Evolutionary conservation across 2,329 filamentous ascomycete species (phyloP), one percentile per base, ranked within the genome.

Genomic region (Dactylellina cionopaga): DNA sequence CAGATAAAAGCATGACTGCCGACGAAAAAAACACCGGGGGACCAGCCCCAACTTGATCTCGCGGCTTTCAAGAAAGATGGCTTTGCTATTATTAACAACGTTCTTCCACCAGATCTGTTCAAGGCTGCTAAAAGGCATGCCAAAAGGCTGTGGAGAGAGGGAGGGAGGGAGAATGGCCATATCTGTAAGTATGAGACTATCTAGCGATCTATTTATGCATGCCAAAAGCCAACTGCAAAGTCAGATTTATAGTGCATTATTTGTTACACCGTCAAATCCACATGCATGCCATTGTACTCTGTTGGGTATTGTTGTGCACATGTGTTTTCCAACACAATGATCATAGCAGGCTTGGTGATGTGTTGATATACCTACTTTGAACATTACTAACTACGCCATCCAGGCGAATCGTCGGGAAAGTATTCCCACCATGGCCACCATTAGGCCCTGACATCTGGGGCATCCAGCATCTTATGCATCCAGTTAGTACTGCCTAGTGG

Each of bases 391-490:
- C n/a, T n/a, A n/a, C n/a, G n/a, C n/a, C n/a, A n/a, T n/a, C 49
- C 39, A 72, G 68, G 54, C 74, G 74, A 49, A 74, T 65, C 29
- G 74, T 75, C 54, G 70, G 70, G 2, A 75, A 75, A 27, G 71
- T 69, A 6, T 75, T 75, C 37, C 74, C 74, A n/a, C 74, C 74
- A 27, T 75, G 74, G 74, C 74, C 74, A 15, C 37, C 54, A 13
- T 59, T 54, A 11, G 74, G 60, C 9, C 59, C 59, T 25, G 74
- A 74, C 56, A 72, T 75, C 29, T 75, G 74, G 74, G 74, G 74
- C 4, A 68, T 75, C 54, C 71, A 74, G 51, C 74, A 75, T 58
- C 64, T 75, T 29, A 63, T 75, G 71, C 74, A 75, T 55, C 68
- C 68, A 27, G 68, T 72, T 13, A 55, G 68, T 60, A 13, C n/a